Evolutionary conservation across 495 filamentous ascomycete genomes (phyloP).

Genomic region (Lichenothelia convexa): DNA sequence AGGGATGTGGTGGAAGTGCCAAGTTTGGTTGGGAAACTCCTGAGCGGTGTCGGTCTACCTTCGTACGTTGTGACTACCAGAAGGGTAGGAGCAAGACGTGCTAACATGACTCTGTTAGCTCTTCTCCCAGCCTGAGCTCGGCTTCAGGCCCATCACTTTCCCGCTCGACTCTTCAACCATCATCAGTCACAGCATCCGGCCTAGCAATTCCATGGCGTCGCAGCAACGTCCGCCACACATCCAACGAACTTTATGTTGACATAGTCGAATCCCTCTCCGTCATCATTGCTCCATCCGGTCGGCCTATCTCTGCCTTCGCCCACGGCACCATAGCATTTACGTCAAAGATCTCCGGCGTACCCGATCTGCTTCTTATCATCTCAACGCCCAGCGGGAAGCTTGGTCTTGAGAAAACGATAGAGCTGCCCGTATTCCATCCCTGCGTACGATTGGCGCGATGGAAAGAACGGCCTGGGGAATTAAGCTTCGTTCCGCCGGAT

Average conservation of each 20-base stretch:
- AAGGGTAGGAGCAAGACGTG: background rate
- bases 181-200: constrained; percentile 5
- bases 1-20: constrained; percentile 83
- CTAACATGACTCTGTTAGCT: constrained; percentile 9
- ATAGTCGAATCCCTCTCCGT: constrained; percentile 79
- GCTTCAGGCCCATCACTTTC: constrained; percentile 9
- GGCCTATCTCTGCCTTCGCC: constrained; percentile 67
- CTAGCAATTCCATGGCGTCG: constrained; percentile 71
- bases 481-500: constrained; percentile 91
- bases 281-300: constrained; percentile 74
- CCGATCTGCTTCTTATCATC: constrained; percentile 69
- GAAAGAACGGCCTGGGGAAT: constrained; percentile 70
- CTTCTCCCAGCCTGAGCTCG: constrained; percentile 22
- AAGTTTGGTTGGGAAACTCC: constrained; percentile 70
- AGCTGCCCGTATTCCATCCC: constrained; percentile 91
- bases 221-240: constrained; percentile 84
- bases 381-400: constrained; percentile 40
- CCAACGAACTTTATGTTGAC: constrained; percentile 94
- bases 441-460: constrained; percentile 76
- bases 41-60: constrained; percentile 74
- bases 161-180: constrained; percentile 21
- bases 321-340: constrained; percentile 91
- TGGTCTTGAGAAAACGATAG: constrained; percentile 54
- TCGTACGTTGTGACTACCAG: constrained; percentile 30
- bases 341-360: constrained; percentile 82